Evolutionary conservation across 2,329 filamentous ascomycete species (phyloP).

Genomic region (Phialophora tarda): DNA sequence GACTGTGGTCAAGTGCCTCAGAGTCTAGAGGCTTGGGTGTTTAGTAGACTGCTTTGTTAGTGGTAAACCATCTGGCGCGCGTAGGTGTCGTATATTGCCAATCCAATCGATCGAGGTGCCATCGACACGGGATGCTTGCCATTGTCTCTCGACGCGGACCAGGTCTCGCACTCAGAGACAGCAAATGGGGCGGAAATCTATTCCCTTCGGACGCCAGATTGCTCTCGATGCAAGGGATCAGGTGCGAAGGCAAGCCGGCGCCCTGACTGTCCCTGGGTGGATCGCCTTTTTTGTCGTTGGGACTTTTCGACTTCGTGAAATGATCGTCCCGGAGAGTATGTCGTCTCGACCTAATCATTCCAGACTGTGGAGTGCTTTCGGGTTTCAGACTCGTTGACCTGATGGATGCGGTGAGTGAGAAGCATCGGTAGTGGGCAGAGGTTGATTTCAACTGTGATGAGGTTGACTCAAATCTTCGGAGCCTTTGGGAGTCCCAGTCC

Average conservation of each 20-base stretch:
- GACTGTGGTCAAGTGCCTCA: background rate
- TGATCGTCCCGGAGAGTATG: background rate
- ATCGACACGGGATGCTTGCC: background rate
- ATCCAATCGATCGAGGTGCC: background rate
- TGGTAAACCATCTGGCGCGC: background rate
- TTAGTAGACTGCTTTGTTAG: background rate
- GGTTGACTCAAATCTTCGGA: conserved; percentile 10
- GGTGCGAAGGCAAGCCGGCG: background rate
- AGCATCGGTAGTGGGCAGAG: background rate
- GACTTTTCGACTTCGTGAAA: background rate
- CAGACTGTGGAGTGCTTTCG: background rate
- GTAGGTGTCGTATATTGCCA: background rate
- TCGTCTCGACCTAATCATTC: background rate
- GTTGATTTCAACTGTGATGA: conserved; percentile 8
- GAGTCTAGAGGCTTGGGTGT: background rate
- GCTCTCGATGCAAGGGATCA: background rate
- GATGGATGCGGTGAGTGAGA: background rate
- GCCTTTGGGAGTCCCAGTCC: background rate
- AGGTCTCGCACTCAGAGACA: background rate
- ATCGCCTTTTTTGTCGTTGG: background rate
- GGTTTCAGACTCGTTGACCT: background rate
- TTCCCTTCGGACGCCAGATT: background rate
- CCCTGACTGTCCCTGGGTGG: background rate
- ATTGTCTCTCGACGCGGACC: background rate
- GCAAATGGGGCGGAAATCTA: background rate